Evolutionary conservation across 2,329 filamentous ascomycete species (phyloP).

Genomic region (Dactylellina cionopaga): DNA sequence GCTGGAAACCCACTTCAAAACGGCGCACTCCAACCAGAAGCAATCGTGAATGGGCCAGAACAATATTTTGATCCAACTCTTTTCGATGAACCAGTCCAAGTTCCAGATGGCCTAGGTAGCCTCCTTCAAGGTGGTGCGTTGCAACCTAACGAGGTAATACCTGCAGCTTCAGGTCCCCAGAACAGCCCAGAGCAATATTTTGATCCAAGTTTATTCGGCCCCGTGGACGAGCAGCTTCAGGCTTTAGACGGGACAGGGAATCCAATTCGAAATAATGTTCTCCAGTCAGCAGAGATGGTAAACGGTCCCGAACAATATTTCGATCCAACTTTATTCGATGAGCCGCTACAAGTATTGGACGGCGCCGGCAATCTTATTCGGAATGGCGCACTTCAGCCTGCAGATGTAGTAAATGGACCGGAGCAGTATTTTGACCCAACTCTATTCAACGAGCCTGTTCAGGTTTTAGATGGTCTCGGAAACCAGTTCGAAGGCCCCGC

Average conservation of each 20-base stretch:
- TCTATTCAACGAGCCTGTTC: not conserved
- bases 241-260: constrained; percentile 5
- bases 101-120: constrained; percentile 3
- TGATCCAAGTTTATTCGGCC: not conserved
- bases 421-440: constrained; percentile 12
- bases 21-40: not conserved
- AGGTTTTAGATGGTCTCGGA: constrained; percentile 1
- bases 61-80: constrained; percentile 2
- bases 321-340: not conserved
- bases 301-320: not conserved
- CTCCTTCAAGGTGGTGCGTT: not conserved
- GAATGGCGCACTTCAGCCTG: not conserved
- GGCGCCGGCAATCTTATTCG: not conserved
- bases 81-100: not conserved
- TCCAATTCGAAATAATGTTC: not conserved
- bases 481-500: constrained; percentile 5
- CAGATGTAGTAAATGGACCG: not conserved
- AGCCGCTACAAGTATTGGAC: not conserved
- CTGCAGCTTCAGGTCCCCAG: not conserved
- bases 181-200: constrained; percentile 2
- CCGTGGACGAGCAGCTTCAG: not conserved
- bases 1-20: not conserved
- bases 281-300: not conserved
- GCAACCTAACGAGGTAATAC: not conserved
- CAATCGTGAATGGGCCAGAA: not conserved